phyloP scores from a whole-genome alignment of 805 yeast species.

The Zygosaccharomyces lentus region DNA sequence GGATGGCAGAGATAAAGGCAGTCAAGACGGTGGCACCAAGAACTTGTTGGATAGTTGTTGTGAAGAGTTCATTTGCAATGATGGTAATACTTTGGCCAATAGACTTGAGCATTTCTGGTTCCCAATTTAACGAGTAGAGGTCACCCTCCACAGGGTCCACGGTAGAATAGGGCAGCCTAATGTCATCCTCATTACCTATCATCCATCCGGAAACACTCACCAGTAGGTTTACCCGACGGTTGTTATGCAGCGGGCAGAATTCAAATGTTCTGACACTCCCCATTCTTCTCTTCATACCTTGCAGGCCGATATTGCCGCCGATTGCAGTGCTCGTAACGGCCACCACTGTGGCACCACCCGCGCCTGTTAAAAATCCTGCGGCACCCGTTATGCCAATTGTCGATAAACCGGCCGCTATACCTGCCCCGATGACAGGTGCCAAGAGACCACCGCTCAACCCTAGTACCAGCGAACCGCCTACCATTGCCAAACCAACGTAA shows the following conservation, averaged over 20 bases:
- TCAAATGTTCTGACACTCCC: conserved; percentile 94
- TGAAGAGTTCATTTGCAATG: conserved; percentile 86
- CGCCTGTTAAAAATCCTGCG: conserved; percentile 86
- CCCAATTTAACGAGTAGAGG: conserved; percentile 88
- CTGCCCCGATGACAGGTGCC: conserved; percentile 98
- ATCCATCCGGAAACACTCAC: conserved; percentile 97
- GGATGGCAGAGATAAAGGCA: conserved; percentile 89
- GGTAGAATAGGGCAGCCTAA: conserved; percentile 90
- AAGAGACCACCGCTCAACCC: conserved; percentile 93
- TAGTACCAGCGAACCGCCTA: conserved; percentile 91
- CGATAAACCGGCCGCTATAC: conserved; percentile 93
- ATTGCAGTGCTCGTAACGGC: conserved; percentile 87
- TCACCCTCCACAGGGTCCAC: conserved; percentile 99
- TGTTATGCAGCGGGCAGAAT: conserved; percentile 86
- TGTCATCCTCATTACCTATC: conserved; percentile 92
- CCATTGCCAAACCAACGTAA: conserved; percentile 90
- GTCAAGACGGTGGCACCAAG: conserved; percentile 86
- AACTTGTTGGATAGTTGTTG: conserved; percentile 92
- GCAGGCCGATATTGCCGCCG: conserved; percentile 84
- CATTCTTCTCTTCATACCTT: conserved; percentile 79
- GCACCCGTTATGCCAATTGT: conserved; percentile 96
- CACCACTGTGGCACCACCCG: conserved; percentile 93
- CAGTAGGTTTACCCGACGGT: conserved; percentile 79
- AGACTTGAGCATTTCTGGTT: conserved; percentile 93
- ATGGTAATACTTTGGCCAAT: conserved; percentile 95